Conservation (phyloP, 345 rosid species). For the Passiflora organensis region DNA sequence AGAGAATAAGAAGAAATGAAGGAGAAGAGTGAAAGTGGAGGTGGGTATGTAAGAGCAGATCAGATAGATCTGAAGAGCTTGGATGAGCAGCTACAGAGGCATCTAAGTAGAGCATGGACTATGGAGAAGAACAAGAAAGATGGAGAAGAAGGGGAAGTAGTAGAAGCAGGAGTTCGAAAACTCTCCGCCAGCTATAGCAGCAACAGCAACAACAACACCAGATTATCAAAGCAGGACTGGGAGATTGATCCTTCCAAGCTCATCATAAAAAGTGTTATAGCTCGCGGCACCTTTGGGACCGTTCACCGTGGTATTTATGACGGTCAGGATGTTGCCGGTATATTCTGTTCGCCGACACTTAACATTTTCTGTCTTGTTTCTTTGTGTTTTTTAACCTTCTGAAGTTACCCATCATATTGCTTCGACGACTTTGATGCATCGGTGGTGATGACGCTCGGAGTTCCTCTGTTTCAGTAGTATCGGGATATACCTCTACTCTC, state of each 20-base stretch:
- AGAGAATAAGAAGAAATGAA: conserved; percentile 6
- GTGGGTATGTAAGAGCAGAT: conserved; percentile 27
- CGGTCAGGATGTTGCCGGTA: conserved; percentile 40
- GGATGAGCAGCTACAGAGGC: conserved; percentile 32
- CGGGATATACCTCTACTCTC: not conserved
- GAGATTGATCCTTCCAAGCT: conserved; percentile 31
- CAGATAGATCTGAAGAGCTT: conserved; percentile 33
- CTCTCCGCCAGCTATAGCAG: not conserved
- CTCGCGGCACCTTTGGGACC: conserved; percentile 29
- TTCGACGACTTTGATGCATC: too few relatives aligned
- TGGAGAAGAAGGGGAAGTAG: conserved; percentile 8
- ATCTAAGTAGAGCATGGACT: conserved; percentile 22
- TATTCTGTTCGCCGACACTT: not conserved
- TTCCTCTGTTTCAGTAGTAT: not conserved
- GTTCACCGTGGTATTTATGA: conserved; percentile 32
- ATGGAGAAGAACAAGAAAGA: conserved; percentile 17
- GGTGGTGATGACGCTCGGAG: too few relatives aligned
- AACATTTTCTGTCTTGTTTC: not conserved
- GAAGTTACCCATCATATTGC: too few relatives aligned
- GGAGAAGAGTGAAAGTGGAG: conserved; percentile 25
- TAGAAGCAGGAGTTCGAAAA: not conserved
- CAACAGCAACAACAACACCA: not conserved
- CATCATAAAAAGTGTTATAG: conserved; percentile 26
- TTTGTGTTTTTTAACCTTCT: too few relatives aligned
- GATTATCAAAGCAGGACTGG: conserved; percentile 22